Evolutionary conservation across 495 filamentous ascomycete genomes (phyloP), one percentile per base, ranked within the genome.

Genomic region (Aspergillus homomorphus): DNA sequence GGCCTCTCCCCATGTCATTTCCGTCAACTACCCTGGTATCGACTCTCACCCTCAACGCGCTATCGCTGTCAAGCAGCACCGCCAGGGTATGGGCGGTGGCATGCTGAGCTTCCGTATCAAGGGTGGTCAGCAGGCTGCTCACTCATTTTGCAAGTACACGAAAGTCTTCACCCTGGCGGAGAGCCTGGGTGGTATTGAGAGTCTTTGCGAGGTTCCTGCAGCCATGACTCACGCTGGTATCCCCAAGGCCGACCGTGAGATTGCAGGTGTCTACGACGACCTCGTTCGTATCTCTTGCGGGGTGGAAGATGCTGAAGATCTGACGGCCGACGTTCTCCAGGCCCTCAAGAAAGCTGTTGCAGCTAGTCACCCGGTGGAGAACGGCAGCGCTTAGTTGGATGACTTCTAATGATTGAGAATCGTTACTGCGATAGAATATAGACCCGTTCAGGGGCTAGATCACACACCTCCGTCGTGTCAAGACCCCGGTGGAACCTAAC

Each of bases 151-250:
- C 81, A 84, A 95, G 73, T 78, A 80, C 46, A 96, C 91, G 46
- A 84, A 84, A 62, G 84, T 99, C 68, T 98, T 95, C 77, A 96
- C 91, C 3, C 79, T 99, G 19, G 94, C 94, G 3, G 94, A 99
- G 82, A 89, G 85, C 53, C 77, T 99, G 23, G 94, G 94, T 56
- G 94, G 94, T 53, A 89, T 99, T 26, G 94, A 99, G 82, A 87
- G 82, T 67, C 75, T 99, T 60, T 89, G 90, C 61, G 94, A 99
- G 76, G 84, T 98, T 16, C 94, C 94, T 1, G 84, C 88, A 42
- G 87, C 82, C 70, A 99, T 99, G 94, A 99, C 94, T 19, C 94
- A 99, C 75, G 86, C 89, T 26, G 95, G 93, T 46, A 99, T 99
- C 62, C 94, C 94, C 22, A 82, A 81, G 70, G 91, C 90, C 45